Evolutionary conservation across 2,329 filamentous ascomycete genomes (phyloP), one percentile per base, ranked within the genome.

Genomic region (Monosporascus cannonballus): DNA sequence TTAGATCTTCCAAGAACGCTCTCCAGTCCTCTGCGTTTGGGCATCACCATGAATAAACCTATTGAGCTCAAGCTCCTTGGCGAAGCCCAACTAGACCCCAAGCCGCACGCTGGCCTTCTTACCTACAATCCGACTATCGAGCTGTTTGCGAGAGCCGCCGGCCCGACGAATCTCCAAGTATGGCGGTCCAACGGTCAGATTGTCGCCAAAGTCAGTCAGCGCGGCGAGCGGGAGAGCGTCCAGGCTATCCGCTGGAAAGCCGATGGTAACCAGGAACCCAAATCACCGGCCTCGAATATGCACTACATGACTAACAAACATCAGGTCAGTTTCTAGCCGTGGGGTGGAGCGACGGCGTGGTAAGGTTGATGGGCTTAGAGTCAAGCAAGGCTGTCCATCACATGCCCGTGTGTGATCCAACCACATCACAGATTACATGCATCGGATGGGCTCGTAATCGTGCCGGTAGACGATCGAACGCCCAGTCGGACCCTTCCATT

Each of bases 41-140:
- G 56, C 53, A 49, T 47, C 51, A 58, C 37, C 47, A 66, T 66
- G 64, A 55, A 64, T 54, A 61, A 64, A 57, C 53, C 57, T 49
- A 61, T 62, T 54, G 56, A 70, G 56, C 73, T 83, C 55, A 59
- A 72, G 57, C 73, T 79, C 46, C 69, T 80, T 57, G 80, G 80
- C 69, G 77, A 85, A 64, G 83, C 81, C 59, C 73, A 74, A 58
- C 76, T 86, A 55, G 75, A 79, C 49, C 71, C 77, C 46, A 76
- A 76, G 24, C 76, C 83, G 22, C 76, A 80, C 38, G 72, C 76
- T 37, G 73, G 76, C 47, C 79, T 87, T 49, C 76, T 93, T 36
- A 79, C 85, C 25, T 90, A 88, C 69, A 96, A 90, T 69, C 90
- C 92, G 17, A 87, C 85, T 8, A 89, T 96, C 74, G 90, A 96